Evolutionary conservation across 2,329 filamentous ascomycete genomes (phyloP), one percentile per base, ranked within the genome.

Genomic region (Botrytis sinoallii): DNA sequence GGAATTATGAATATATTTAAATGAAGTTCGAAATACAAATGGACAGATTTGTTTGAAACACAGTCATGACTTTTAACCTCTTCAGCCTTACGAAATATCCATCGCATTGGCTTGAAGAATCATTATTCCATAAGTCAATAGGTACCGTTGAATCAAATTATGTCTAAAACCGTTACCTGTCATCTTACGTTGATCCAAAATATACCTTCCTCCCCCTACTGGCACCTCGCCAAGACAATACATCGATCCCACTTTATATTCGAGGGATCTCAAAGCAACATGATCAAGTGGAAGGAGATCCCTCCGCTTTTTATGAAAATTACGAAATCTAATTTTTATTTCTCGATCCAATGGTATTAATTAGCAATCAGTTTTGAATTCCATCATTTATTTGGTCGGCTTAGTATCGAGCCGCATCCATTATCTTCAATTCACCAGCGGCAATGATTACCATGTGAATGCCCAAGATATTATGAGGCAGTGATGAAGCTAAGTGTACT

Each of bases 1-100:
- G 5, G 4, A 32, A 57, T 0, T 18, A 6, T 57, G 14, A 32
- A 29, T 18, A 9, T 0, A 29, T 29, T 4, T 57, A 0, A 4
- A 32, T 57, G 52, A 29, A 18, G 52, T 32, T 57, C 14, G n/a
- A 18, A 29, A 32, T 29, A 9, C 6, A 57, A n/a, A 57, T 29
- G n/a, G 1, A 7, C 3, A 14, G 5, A 29, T 29, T 57, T 0
- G 6, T 32, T 8, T 7, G 3, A 29, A n/a, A 57, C 3, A 57
- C n/a, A 29, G 14, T 9, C n/a, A 4, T 32, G 14, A 18, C 14
- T 57, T n/a, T 32, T 18, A 16, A 18, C 18, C 14, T 55, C 52
- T 55, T 18, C 52, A 16, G 52, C n/a, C 52, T n/a, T n/a, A 14
- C 18, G 14, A 7, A 16, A 29, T 32, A 16, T 16, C 25, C 7